Evolutionary conservation across 2,329 filamentous ascomycete genomes (phyloP).

Genomic region (Trichoderma afroharzianum): DNA sequence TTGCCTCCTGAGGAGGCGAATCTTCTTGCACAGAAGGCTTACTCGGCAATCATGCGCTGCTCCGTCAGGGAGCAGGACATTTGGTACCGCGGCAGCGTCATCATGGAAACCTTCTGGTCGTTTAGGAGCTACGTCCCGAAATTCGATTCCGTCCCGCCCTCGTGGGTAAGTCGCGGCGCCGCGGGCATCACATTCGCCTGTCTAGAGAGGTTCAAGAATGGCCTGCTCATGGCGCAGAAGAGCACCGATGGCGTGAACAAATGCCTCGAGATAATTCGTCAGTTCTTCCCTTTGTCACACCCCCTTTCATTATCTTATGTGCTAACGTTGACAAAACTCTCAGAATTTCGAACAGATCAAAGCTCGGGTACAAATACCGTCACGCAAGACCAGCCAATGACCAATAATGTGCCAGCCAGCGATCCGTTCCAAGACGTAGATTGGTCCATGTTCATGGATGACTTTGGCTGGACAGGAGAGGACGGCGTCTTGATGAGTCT

Average conservation of each 20-base stretch:
- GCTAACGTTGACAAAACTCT: background rate
- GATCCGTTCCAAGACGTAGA: conserved; percentile 45
- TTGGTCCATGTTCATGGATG: conserved; percentile 49
- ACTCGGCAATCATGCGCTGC: conserved; percentile 39
- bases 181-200: conserved; percentile 50
- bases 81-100: conserved; percentile 40
- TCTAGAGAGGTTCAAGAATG: conserved; percentile 44
- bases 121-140: conserved; percentile 36
- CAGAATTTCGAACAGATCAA: background rate
- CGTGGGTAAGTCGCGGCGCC: conserved; percentile 44
- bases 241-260: conserved; percentile 30
- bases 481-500: conserved; percentile 28
- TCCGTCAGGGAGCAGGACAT: conserved; percentile 49
- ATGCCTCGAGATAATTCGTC: conserved; percentile 31
- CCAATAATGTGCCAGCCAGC: background rate
- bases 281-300: background rate
- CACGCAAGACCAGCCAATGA: conserved; percentile 21
- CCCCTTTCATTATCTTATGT: background rate
- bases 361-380: background rate
- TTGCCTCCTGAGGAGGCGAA: conserved; percentile 29
- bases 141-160: conserved; percentile 39
- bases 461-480: conserved; percentile 43
- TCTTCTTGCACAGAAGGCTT: conserved; percentile 30
- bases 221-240: conserved; percentile 37
- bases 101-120: conserved; percentile 50